phyloP scores from a whole-genome alignment of 768 basidiomycete species.

The Lepiota venenata region DNA sequence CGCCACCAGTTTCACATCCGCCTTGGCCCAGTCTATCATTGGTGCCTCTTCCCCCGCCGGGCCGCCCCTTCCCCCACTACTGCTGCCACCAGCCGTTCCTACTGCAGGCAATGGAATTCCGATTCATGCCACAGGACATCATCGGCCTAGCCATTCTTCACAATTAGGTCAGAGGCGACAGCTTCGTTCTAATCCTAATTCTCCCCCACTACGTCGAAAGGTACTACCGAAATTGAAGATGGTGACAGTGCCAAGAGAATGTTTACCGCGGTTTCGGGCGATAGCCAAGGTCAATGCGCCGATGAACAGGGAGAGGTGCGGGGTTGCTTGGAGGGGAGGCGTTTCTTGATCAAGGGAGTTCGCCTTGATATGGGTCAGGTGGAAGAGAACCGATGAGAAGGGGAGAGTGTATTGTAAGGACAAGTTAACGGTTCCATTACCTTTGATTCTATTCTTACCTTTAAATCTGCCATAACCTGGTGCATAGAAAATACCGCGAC shows the following conservation, averaged over 20 bases:
- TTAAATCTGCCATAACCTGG: too few species aligned
- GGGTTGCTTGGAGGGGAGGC: conserved; percentile 67
- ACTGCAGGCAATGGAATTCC: not conserved
- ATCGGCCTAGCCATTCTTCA: too few species aligned
- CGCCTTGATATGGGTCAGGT: not conserved
- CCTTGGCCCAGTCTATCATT: conserved; percentile 5
- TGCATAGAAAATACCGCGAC: too few species aligned
- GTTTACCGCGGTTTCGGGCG: conserved; percentile 70
- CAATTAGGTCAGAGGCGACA: too few species aligned
- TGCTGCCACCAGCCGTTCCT: not conserved
- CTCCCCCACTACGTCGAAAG: conserved; percentile 14
- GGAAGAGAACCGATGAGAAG: conserved; percentile 30
- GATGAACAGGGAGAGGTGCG: conserved; percentile 83
- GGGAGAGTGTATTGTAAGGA: conserved; percentile 66
- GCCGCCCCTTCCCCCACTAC: conserved; percentile 9
- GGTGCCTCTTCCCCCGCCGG: not conserved
- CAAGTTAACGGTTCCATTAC: too few species aligned
- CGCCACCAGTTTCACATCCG: conserved; percentile 3
- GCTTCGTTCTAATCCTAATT: too few species aligned
- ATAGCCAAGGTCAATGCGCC: conserved; percentile 79
- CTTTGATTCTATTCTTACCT: too few species aligned
- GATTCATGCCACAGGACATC: too few species aligned
- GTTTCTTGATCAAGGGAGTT: not conserved
- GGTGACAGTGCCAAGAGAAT: conserved; percentile 67
- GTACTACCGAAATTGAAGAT: conserved; percentile 42